Conservation (phyloP, 768 basidiomycete species). For the Leucogyrophana mollusca region DNA sequence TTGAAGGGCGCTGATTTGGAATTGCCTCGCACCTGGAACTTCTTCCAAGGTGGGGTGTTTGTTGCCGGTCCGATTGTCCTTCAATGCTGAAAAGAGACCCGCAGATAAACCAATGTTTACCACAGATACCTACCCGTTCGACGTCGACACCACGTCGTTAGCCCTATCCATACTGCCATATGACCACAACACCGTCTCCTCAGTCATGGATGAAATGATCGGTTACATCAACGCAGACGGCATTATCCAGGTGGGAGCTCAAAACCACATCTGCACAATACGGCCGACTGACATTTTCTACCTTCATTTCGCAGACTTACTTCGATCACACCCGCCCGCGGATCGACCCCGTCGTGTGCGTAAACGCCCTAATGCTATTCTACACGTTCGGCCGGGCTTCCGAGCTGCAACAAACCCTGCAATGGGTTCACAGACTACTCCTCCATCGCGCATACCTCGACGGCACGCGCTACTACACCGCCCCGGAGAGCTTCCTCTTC, state of each 20-base stretch:
- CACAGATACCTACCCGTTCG: slow-evolving; percentile 49
- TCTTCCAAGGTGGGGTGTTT: slow-evolving; percentile 43
- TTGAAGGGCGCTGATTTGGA: too few relatives aligned
- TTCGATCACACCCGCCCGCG: slow-evolving; percentile 51
- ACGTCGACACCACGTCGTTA: slow-evolving; percentile 59
- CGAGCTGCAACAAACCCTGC: slow-evolving; percentile 42
- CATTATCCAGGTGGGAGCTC: slow-evolving; percentile 44
- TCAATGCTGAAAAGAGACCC: not conserved
- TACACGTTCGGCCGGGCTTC: slow-evolving; percentile 46
- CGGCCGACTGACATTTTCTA: slow-evolving; percentile 1
- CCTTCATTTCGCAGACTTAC: slow-evolving; percentile 48
- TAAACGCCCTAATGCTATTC: slow-evolving; percentile 50
- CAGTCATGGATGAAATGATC: slow-evolving; percentile 59
- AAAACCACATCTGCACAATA: not conserved
- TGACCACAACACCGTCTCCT: slow-evolving; percentile 30
- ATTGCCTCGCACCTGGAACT: slow-evolving; percentile 49
- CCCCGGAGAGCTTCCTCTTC: slow-evolving; percentile 51
- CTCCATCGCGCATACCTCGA: slow-evolving; percentile 51
- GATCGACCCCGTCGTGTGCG: slow-evolving; percentile 53
- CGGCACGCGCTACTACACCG: slow-evolving; percentile 55
- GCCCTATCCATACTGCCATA: slow-evolving; percentile 44
- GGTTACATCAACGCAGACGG: slow-evolving; percentile 47
- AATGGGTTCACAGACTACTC: slow-evolving; percentile 51
- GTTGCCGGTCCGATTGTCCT: not conserved
- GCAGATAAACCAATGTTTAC: slow-evolving; percentile 41